A percentile compares a stretch with the other conserved stretches of the same genome.
These are phyloP conservation scores for Podaxis sp. DNA, from an alignment of 768 basidiomycete genomes.

Conservation along the genomic window DNA sequence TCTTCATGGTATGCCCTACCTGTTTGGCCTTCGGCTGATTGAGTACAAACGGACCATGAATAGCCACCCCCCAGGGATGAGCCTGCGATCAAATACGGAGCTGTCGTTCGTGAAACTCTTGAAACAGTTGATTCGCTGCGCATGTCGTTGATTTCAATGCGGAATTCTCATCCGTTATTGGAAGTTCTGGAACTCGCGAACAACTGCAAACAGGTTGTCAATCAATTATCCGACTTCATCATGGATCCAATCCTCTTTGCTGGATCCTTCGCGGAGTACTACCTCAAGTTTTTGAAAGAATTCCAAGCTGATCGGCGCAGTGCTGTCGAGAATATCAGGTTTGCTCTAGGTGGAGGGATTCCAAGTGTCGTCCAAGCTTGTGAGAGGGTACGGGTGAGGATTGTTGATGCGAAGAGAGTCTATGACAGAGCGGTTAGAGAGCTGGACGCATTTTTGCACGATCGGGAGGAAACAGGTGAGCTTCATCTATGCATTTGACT, in stretches of 20 bases:
- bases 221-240: not conserved
- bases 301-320: not conserved
- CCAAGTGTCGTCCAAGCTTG: constrained; percentile 6
- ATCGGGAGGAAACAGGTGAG: constrained; percentile 1
- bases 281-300: constrained; percentile 1
- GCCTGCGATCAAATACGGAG: not conserved
- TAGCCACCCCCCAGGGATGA: constrained; percentile 1
- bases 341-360: constrained; percentile 4
- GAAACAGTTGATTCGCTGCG: not conserved
- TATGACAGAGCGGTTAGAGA: not conserved
- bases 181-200: constrained; percentile 8
- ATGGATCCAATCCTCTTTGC: constrained; percentile 7
- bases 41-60: too few relatives aligned
- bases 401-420: not conserved
- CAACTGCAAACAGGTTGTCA: not conserved
- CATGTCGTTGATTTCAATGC: constrained; percentile 7
- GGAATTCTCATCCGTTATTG: not conserved
- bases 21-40: not conserved
- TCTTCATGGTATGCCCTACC: not conserved
- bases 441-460: not conserved
- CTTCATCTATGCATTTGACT: too few relatives aligned
- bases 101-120: constrained; percentile 1
- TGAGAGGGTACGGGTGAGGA: not conserved
- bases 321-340: not conserved
- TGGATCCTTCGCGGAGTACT: constrained; percentile 7